Evolutionary conservation across 768 basidiomycete species (phyloP).

Genomic region (Mycena floridula): DNA sequence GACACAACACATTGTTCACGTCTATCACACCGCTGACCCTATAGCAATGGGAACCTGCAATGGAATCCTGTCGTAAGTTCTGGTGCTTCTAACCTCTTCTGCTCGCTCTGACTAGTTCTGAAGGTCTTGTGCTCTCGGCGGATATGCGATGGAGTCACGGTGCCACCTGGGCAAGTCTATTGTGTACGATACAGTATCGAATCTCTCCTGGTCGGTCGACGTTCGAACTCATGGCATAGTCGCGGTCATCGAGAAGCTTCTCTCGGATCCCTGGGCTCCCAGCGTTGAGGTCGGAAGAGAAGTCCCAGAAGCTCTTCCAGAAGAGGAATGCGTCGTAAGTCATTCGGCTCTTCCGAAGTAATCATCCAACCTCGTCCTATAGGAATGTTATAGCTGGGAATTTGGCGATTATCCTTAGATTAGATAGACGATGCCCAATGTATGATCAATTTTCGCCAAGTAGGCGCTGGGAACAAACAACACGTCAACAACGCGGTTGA

Average conservation of each 20-base stretch:
- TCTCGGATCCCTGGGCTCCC: conserved; percentile 66
- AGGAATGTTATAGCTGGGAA: conserved; percentile 64
- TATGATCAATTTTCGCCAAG: too few species aligned
- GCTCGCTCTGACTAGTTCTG: not conserved
- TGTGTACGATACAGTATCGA: conserved; percentile 87
- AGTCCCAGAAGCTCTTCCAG: conserved; percentile 46
- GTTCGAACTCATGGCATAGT: conserved; percentile 77
- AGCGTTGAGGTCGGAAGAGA: conserved; percentile 55
- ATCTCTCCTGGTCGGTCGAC: conserved; percentile 81
- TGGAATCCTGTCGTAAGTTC: conserved; percentile 77
- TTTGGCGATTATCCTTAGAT: conserved; percentile 37
- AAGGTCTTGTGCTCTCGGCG: not conserved
- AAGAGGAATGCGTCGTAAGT: conserved; percentile 71
- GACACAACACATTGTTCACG: conserved; percentile 76
- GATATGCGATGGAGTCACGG: conserved; percentile 24
- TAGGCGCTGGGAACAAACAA: too few species aligned
- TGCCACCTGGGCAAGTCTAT: conserved; percentile 87
- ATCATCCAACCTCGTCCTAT: not conserved
- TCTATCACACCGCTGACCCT: conserved; percentile 94
- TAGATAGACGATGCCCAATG: too few species aligned
- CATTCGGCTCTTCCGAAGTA: not conserved
- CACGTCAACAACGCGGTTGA: not conserved
- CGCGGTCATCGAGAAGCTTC: conserved; percentile 67
- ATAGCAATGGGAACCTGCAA: conserved; percentile 89
- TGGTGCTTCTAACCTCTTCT: conserved; percentile 54